Conservation (phyloP, 1,284 basidiomycete species). For the Sanghuangporus baumii region DNA sequence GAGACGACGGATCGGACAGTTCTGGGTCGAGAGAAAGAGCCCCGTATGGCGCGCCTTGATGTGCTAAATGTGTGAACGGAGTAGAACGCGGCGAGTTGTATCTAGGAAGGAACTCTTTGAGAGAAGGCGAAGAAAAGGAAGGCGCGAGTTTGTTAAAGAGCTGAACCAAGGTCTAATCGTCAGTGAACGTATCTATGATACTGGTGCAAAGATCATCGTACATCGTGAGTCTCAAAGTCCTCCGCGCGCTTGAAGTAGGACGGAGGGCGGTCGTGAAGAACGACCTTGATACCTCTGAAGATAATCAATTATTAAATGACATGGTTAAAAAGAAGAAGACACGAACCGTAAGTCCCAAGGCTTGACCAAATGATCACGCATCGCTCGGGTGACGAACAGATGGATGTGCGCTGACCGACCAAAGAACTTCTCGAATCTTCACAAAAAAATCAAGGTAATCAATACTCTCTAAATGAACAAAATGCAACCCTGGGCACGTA, state of each 20-base stretch:
- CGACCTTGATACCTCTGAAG: slow-evolving; percentile 66
- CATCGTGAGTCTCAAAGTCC: slow-evolving; percentile 69
- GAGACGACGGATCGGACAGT: slow-evolving; percentile 18
- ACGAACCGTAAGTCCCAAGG: slow-evolving; percentile 79
- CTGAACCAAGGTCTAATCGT: slow-evolving; percentile 29
- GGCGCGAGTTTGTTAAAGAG: slow-evolving; percentile 51
- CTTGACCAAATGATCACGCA: slow-evolving; percentile 65
- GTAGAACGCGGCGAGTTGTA: slow-evolving; percentile 52
- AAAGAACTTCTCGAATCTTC: slow-evolving; percentile 78
- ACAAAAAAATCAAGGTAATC: not conserved
- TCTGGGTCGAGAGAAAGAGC: slow-evolving; percentile 6
- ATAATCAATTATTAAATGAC: not conserved
- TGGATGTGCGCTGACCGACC: slow-evolving; percentile 83
- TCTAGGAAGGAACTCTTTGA: slow-evolving; percentile 37
- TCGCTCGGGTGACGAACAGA: slow-evolving; percentile 89
- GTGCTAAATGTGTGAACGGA: slow-evolving; percentile 44
- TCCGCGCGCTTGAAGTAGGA: slow-evolving; percentile 69
- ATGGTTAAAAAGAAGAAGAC: not conserved
- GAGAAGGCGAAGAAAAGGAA: slow-evolving; percentile 28
- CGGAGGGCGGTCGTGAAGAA: slow-evolving; percentile 88
- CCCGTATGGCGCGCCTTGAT: not conserved
- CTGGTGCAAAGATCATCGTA: slow-evolving; percentile 28
- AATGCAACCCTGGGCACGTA: slow-evolving; percentile 29
- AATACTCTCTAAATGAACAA: not conserved
- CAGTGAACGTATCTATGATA: slow-evolving; percentile 15